phyloP scores from a whole-genome alignment of 2,329 filamentous ascomycete species.

The Capronia epimyces region DNA sequence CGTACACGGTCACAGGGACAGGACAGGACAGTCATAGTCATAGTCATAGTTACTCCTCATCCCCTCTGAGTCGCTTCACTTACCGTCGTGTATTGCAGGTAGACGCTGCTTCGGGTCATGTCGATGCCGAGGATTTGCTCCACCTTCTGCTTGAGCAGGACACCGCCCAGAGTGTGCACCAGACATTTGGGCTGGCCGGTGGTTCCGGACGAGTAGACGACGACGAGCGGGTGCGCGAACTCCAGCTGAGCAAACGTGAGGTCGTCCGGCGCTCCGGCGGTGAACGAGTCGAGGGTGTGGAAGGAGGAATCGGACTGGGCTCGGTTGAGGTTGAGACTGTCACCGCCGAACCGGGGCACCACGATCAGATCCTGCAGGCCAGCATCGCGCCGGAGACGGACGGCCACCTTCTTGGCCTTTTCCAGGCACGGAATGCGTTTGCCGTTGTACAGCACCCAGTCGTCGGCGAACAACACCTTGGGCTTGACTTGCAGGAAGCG shows the following conservation, averaged over 20 bases:
- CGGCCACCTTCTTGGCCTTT: not conserved
- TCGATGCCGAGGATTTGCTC: conserved; percentile 52
- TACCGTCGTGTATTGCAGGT: conserved; percentile 60
- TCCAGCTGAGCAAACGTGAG: conserved; percentile 55
- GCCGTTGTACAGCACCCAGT: conserved; percentile 71
- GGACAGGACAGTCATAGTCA: too few relatives aligned
- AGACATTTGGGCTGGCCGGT: conserved; percentile 84
- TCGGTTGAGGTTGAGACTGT: too few relatives aligned
- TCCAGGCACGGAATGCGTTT: conserved; percentile 47
- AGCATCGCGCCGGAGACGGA: conserved; percentile 4
- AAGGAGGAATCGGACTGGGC: not conserved
- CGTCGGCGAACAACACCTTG: conserved; percentile 75
- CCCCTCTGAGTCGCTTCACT: too few relatives aligned
- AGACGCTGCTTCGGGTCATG: conserved; percentile 37
- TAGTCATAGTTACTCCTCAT: too few relatives aligned
- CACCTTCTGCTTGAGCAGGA: conserved; percentile 44
- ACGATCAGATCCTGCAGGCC: conserved; percentile 60
- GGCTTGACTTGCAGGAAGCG: conserved; percentile 67
- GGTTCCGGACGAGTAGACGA: conserved; percentile 73
- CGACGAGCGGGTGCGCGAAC: conserved; percentile 69
- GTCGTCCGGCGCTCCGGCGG: conserved; percentile 29
- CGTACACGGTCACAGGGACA: too few relatives aligned
- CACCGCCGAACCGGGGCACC: conserved; percentile 56
- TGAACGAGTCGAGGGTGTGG: conserved; percentile 34
- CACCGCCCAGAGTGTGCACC: conserved; percentile 57